Percentiles rank a stretch among this genome's conserved stretches.
These are phyloP conservation scores for Artemisia annua DNA, from an alignment of 129 eudicot genomes.

Conservation along the genomic window DNA sequence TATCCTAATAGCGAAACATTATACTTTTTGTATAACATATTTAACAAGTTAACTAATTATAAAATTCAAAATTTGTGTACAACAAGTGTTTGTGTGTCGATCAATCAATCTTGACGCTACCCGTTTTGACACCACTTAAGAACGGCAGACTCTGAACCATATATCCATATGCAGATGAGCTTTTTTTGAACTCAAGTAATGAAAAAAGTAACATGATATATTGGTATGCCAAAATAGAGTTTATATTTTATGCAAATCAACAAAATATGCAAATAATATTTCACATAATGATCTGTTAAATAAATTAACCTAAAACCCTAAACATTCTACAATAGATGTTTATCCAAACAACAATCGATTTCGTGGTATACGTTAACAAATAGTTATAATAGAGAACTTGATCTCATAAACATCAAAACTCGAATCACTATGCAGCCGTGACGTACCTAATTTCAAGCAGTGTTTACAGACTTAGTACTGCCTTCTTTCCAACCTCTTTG, in stretches of 20 bases:
- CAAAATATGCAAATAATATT: conserved; percentile 1
- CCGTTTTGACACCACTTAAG: too few relatives aligned
- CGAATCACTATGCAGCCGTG: conserved; percentile 9
- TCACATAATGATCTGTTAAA: not conserved
- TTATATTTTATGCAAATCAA: not conserved
- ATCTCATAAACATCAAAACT: conserved; percentile 24
- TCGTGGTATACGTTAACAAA: conserved; percentile 19
- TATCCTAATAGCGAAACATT: too few relatives aligned
- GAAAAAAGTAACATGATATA: not conserved
- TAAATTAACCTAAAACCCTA: conserved; percentile 12
- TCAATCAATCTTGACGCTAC: too few relatives aligned
- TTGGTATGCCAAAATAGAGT: not conserved
- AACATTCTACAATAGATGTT: conserved; percentile 19
- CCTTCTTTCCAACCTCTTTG: conserved; percentile 92
- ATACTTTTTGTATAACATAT: too few relatives aligned
- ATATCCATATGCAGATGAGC: too few relatives aligned
- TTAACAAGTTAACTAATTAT: too few relatives aligned
- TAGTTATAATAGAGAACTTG: conserved; percentile 20
- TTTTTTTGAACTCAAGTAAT: not conserved
- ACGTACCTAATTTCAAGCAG: conserved; percentile 17
- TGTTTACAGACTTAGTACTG: conserved; percentile 30
- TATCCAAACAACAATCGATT: conserved; percentile 11
- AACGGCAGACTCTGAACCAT: too few relatives aligned
- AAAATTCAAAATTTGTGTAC: too few relatives aligned
- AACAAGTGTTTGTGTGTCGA: too few relatives aligned